These are phyloP conservation scores for Candida vartiovaarae DNA, from an alignment of 805 yeast species.

Conservation along the genomic window DNA sequence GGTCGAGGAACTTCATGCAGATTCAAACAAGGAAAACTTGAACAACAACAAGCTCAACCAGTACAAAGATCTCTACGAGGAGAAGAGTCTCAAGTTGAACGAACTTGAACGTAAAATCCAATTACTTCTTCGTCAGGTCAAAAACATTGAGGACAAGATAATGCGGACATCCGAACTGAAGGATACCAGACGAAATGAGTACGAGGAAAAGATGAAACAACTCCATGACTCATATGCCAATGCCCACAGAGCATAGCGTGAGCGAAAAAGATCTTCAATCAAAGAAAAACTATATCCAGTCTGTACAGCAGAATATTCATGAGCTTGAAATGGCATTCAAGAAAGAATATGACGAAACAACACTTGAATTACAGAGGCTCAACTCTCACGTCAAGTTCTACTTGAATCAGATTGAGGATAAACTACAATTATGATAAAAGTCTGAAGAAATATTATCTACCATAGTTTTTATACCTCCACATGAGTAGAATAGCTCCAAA, in stretches of 20 bases:
- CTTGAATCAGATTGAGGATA: constrained; percentile 21
- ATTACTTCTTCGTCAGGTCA: constrained; percentile 32
- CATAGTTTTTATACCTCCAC: background rate
- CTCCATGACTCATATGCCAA: constrained; percentile 31
- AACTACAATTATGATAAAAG: constrained; percentile 8
- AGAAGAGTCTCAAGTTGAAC: constrained; percentile 15
- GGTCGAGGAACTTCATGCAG: constrained; percentile 17
- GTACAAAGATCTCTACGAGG: constrained; percentile 14
- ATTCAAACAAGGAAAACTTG: constrained; percentile 11
- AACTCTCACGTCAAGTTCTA: constrained; percentile 22
- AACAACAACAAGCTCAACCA: constrained; percentile 12
- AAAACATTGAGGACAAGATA: constrained; percentile 34
- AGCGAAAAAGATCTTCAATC: constrained; percentile 32
- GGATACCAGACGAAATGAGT: constrained; percentile 28
- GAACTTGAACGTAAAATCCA: constrained; percentile 32
- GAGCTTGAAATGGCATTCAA: constrained; percentile 28
- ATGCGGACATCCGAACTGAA: constrained; percentile 30
- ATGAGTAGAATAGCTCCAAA: background rate
- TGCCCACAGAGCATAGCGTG: constrained; percentile 30
- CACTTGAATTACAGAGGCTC: constrained; percentile 20
- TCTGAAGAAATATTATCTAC: background rate
- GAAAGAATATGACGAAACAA: constrained; percentile 33
- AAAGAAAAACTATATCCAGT: constrained; percentile 29
- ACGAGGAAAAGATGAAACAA: constrained; percentile 28
- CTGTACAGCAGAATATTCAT: constrained; percentile 32